Evolutionary conservation across 176 grass and related monocot genomes (phyloP), one percentile per base, ranked within the genome.

Genomic region (Leersia perrieri): DNA sequence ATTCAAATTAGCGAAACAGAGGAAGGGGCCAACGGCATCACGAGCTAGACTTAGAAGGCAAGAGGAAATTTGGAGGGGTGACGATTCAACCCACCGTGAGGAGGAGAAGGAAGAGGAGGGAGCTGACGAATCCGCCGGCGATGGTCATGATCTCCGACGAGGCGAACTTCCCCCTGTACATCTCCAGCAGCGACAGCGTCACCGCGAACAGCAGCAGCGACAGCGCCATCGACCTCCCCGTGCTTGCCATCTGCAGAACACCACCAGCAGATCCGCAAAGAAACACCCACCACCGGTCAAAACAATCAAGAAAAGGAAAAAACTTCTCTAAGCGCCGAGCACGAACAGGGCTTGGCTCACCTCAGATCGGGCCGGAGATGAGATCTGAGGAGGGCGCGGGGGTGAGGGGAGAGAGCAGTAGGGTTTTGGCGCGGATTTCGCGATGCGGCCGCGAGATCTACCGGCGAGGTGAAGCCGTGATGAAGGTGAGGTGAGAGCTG

Each of bases 101-200:
- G 6, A 95, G 74, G 16, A 95, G 73, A 23, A 95, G 86, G 89
- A 98, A 98, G 62, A 98, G 88, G 83, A 99, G 64, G 36, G 97
- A 87, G 89, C 91, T 88, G 83, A 99, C 73, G 62, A 99, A 91
- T 73, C 97, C 97, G 67, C 97, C 97, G 35, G 76, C 86, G 74
- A 99, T 99, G 60, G 97, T 99, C 89, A 92, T 87, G 75, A 99
- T 67, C 89, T 99, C 97, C 26, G 92, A 95, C 58, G 96, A 86
- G 29, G 92, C 96, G 70, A 99, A 95, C 84, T 82, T 86, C 44
- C 45, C 92, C 70, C 84, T 85, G 80, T 95, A 99, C 88, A 99
- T 87, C 82, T 99, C 92, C 49, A 99, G 84, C 70, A 99, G 96
- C 23, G 96, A 99, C 71, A 99, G 90, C 73, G 89, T 88, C 74